Conservation (phyloP, 768 basidiomycete species). For the Galerina sulciceps region DNA sequence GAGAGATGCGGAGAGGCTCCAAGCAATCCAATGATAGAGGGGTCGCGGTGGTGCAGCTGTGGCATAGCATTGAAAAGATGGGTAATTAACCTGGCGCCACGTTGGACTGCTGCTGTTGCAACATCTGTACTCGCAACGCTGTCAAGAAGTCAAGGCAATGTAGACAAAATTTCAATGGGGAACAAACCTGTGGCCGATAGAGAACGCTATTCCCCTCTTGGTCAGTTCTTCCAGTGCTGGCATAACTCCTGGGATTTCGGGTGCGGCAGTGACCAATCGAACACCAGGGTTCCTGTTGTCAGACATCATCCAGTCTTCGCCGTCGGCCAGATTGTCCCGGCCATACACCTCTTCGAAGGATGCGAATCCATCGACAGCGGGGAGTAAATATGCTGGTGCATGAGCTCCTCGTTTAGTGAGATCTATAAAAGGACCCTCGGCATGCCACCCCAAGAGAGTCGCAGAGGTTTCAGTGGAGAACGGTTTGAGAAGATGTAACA, state of each 20-base stretch:
- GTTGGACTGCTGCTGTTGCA: slow-evolving; percentile 70
- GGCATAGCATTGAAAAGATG: slow-evolving; percentile 96
- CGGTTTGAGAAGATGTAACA: slow-evolving; percentile 71
- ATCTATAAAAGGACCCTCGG: slow-evolving; percentile 89
- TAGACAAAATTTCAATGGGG: background rate
- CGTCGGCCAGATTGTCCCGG: slow-evolving; percentile 59
- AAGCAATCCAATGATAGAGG: slow-evolving; percentile 87
- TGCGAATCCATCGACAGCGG: slow-evolving; percentile 64
- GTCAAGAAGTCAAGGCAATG: slow-evolving; percentile 8
- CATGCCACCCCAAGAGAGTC: slow-evolving; percentile 86
- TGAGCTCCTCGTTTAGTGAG: slow-evolving; percentile 86
- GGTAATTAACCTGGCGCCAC: slow-evolving; percentile 85
- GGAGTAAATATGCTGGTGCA: slow-evolving; percentile 63
- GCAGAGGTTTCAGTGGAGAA: slow-evolving; percentile 68
- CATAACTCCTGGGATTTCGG: slow-evolving; percentile 86
- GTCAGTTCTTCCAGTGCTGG: slow-evolving; percentile 61
- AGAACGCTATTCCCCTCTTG: slow-evolving; percentile 73
- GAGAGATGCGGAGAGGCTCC: slow-evolving; percentile 73
- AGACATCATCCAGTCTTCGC: slow-evolving; percentile 71
- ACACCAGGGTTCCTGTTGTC: slow-evolving; percentile 54
- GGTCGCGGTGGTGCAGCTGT: slow-evolving; percentile 87
- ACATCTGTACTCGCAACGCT: slow-evolving; percentile 78
- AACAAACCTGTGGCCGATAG: slow-evolving; percentile 84
- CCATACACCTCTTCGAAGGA: slow-evolving; percentile 82
- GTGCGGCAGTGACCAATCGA: slow-evolving; percentile 85